phyloP scores from a whole-genome alignment of 345 rosid genomes.

The Pistacia vera region DNA sequence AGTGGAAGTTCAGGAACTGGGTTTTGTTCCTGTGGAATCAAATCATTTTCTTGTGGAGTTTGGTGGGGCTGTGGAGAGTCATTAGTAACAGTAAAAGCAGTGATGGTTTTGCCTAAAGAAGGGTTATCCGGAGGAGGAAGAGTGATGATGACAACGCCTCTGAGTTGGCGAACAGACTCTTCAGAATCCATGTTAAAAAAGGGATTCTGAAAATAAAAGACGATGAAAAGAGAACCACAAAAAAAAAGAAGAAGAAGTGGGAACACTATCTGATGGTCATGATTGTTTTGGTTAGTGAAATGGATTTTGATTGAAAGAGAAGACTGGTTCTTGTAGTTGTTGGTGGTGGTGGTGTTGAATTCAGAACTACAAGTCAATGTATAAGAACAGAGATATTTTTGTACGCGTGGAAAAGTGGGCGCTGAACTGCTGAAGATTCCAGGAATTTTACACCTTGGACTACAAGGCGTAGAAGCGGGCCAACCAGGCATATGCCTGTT shows the following conservation, averaged over 20 bases:
- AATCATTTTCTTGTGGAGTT: slow-evolving; percentile 8
- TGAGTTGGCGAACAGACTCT: slow-evolving; percentile 32
- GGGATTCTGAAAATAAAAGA: no score
- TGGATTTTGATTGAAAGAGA: no score
- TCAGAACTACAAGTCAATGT: slow-evolving; percentile 1
- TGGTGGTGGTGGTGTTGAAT: no score
- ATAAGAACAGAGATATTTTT: neutral
- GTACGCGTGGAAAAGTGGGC: no score
- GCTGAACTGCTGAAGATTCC: no score
- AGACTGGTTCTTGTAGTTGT: no score
- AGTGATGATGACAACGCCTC: slow-evolving; percentile 73
- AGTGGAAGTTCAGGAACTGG: slow-evolving; percentile 18
- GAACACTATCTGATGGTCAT: no score
- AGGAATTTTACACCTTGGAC: neutral
- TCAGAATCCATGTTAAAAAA: slow-evolving; percentile 12
- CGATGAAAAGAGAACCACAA: no score
- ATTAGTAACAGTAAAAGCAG: slow-evolving; percentile 71
- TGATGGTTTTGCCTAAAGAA: slow-evolving; percentile 83
- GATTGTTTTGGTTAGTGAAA: no score
- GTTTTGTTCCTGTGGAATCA: no score
- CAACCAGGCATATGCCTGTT: no score
- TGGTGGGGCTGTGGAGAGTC: slow-evolving; percentile 31
- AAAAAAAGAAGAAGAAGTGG: no score
- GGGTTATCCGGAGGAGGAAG: slow-evolving; percentile 88
- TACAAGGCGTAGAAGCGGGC: neutral